phyloP scores from a whole-genome alignment of 2,329 filamentous ascomycete genomes.

The Trichophyton schoenleinii region DNA sequence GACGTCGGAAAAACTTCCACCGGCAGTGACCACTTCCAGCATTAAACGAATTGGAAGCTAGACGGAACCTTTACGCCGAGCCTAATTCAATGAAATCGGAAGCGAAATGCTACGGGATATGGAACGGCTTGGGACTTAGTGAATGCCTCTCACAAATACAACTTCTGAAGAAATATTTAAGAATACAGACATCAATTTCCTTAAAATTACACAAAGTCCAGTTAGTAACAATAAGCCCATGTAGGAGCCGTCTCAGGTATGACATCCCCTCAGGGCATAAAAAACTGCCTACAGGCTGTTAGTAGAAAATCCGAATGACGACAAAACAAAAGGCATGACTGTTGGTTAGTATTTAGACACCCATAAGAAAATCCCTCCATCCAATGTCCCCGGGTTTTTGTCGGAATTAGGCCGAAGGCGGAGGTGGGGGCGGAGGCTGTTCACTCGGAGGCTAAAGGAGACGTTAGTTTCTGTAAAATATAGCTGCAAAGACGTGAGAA shows the following conservation, averaged over 20 bases:
- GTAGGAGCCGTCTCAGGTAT: background rate
- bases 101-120: background rate
- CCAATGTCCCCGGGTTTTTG: background rate
- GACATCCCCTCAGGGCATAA: background rate
- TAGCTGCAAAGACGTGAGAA: background rate
- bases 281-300: background rate
- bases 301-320: background rate
- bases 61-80: no score
- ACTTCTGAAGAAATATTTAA: background rate
- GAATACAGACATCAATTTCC: background rate
- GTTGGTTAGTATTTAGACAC: background rate
- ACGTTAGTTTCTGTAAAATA: background rate
- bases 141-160: background rate
- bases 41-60: no score
- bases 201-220: background rate
- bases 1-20: background rate
- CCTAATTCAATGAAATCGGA: no score
- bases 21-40: no score
- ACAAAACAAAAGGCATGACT: background rate
- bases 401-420: conserved; percentile 23
- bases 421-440: conserved; percentile 51
- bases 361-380: background rate
- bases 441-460: conserved; percentile 36
- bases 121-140: background rate
- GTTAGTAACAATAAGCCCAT: background rate